Evolutionary conservation across 352 stramenopile species (phyloP).

Genomic region (Phytophthora tubulina): DNA sequence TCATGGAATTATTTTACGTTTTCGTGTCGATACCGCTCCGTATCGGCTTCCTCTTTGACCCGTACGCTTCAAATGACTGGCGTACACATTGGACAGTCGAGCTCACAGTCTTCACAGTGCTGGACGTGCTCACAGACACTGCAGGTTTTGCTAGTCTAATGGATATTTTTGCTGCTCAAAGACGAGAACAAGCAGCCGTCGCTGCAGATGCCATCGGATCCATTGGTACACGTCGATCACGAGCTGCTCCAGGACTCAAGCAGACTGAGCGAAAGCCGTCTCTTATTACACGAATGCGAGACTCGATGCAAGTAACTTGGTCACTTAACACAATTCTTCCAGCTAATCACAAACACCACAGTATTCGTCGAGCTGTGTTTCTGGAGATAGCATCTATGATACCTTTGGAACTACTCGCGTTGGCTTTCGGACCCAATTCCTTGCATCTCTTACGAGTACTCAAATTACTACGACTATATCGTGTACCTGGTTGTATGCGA

Average conservation of each 20-base stretch:
- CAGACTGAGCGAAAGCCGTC: slow-evolving; percentile 10
- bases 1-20: slow-evolving; percentile 58
- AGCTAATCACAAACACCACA: slow-evolving; percentile 26
- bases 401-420: slow-evolving; percentile 59
- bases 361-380: slow-evolving; percentile 51
- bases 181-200: slow-evolving; percentile 53
- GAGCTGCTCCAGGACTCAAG: slow-evolving; percentile 14
- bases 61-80: slow-evolving; percentile 34
- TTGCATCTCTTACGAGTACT: slow-evolving; percentile 64
- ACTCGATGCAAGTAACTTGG: slow-evolving; percentile 56
- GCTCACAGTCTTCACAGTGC: slow-evolving; percentile 56
- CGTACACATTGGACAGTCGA: slow-evolving; percentile 50
- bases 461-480: slow-evolving; percentile 70
- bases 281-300: slow-evolving; percentile 39
- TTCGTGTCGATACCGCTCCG: slow-evolving; percentile 68
- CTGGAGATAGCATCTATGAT: slow-evolving; percentile 61
- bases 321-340: slow-evolving; percentile 77
- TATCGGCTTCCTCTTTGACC: slow-evolving; percentile 78
- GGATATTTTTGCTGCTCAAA: slow-evolving; percentile 59
- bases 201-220: slow-evolving; percentile 30
- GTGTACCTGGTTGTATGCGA: slow-evolving; percentile 50
- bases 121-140: slow-evolving; percentile 66
- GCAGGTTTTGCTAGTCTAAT: slow-evolving; percentile 52
- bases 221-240: slow-evolving; percentile 29
- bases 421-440: slow-evolving; percentile 55